Evolutionary conservation across 2,329 filamentous ascomycete species (phyloP), one percentile per base, ranked within the genome.

Genomic region (Calonectria pauciramosa): DNA sequence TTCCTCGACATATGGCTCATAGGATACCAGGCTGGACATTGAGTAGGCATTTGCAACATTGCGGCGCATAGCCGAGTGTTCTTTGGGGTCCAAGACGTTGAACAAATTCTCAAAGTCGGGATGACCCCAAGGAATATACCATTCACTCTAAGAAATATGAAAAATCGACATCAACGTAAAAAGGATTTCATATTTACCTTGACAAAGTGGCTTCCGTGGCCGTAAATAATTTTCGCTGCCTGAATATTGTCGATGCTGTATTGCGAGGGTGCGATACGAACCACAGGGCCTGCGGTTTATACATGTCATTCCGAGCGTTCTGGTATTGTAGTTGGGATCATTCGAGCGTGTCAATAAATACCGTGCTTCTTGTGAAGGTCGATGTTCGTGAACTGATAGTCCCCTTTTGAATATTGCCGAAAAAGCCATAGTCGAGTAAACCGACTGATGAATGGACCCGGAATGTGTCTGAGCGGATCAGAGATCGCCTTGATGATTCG

Each of bases 351-450:
- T 38, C 23, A 16, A 28, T 11, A 41, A 13, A 2, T 63, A 63
- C 56, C 56, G 23, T 63, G 36, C 23, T 63, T 41, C 8, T 36
- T 13, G 26, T 63, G 34, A 18, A 63, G 56, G 11, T 26, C 7
- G 14, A 63, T 28, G 23, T 63, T 63, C 41, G 36, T 41, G 4
- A 41, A 20, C 26, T 63, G 34, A 20, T 63, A 63, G 8, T 63
- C 34, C n/a, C 56, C 56, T 30, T 26, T 36, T 4, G 36, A 36
- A 18, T 63, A 63, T 63, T 63, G 32, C 18, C 56, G 34, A 26
- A 63, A 26, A 20, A 63, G 56, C 56, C 56, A 63, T 41, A 63
- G 10, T 28, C 56, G 56, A 41, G 56, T 63, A 63, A 63, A 63
- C 23, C 56, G 23, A 28, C 23, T 28, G 2, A 38, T 18, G 36